A percentile compares a stretch with the other conserved stretches of the same genome.
Conservation (phyloP, 495 filamentous ascomycete species). For the Penicillium pancosmium region DNA sequence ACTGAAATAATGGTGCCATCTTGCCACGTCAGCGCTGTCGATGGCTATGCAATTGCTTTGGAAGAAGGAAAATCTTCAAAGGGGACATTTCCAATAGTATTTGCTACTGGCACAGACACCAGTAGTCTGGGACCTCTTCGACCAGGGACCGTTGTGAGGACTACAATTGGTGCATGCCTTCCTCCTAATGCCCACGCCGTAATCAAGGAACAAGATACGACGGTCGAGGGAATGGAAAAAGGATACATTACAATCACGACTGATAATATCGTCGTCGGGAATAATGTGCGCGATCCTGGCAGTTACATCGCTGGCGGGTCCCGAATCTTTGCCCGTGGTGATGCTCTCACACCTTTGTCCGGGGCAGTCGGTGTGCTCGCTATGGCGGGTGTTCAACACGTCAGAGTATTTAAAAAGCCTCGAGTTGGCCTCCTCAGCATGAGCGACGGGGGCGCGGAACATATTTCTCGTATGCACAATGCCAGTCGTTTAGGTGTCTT, state of each 20-base stretch:
- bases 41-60: slow-evolving; percentile 82
- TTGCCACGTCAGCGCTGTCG: slow-evolving; percentile 92
- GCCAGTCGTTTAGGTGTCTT: slow-evolving; percentile 87
- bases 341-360: slow-evolving; percentile 77
- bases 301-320: slow-evolving; percentile 77
- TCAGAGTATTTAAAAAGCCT: slow-evolving; percentile 74
- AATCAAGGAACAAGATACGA: slow-evolving; percentile 96
- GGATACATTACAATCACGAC: slow-evolving; percentile 81
- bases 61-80: slow-evolving; percentile 53
- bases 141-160: slow-evolving; percentile 77
- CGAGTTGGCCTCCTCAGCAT: slow-evolving; percentile 88
- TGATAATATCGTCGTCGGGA: slow-evolving; percentile 67
- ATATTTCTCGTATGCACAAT: slow-evolving; percentile 83
- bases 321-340: slow-evolving; percentile 71
- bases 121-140: slow-evolving; percentile 63
- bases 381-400: slow-evolving; percentile 75
- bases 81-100: slow-evolving; percentile 82
- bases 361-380: slow-evolving; percentile 90
- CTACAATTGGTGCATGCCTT: slow-evolving; percentile 92
- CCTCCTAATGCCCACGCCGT: slow-evolving; percentile 88
- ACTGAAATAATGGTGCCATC: slow-evolving; percentile 84
- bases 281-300: slow-evolving; percentile 92
- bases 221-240: slow-evolving; percentile 76
- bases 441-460: slow-evolving; percentile 88
- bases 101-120: slow-evolving; percentile 79